Evolutionary conservation across 129 eudicot species (phyloP).

Genomic region (Flaveria linearis): DNA sequence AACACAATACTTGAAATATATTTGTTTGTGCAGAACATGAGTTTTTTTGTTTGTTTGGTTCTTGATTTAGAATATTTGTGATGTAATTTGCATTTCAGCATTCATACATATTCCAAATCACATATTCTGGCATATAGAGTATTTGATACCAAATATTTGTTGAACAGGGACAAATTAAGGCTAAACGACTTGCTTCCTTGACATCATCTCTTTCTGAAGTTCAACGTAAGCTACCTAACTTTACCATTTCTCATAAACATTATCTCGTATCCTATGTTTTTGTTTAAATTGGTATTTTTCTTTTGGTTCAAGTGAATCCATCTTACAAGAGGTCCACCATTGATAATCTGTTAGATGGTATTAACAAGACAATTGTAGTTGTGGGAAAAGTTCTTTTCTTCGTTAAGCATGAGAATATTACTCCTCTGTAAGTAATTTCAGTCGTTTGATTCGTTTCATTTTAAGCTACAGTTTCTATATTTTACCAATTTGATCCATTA

Average conservation of each 20-base stretch:
- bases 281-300: slow-evolving; percentile 14
- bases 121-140: background rate
- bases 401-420: slow-evolving; percentile 60
- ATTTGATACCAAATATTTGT: slow-evolving; percentile 23
- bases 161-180: slow-evolving; percentile 68
- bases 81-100: background rate
- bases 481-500: background rate
- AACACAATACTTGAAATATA: background rate
- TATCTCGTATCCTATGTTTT: slow-evolving; percentile 1
- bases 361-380: slow-evolving; percentile 67
- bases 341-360: slow-evolving; percentile 64
- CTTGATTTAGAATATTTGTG: background rate
- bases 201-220: slow-evolving; percentile 62
- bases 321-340: slow-evolving; percentile 54
- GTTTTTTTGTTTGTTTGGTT: background rate
- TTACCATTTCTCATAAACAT: background rate
- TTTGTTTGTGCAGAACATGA: slow-evolving; percentile 3
- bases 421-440: slow-evolving; percentile 69
- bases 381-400: slow-evolving; percentile 71
- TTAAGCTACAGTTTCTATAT: background rate
- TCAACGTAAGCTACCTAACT: slow-evolving; percentile 49
- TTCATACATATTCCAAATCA: background rate
- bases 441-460: background rate
- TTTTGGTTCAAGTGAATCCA: slow-evolving; percentile 54
- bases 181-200: slow-evolving; percentile 74